Conservation (phyloP, 139 green algal genomes). For the Chara braunii region DNA sequence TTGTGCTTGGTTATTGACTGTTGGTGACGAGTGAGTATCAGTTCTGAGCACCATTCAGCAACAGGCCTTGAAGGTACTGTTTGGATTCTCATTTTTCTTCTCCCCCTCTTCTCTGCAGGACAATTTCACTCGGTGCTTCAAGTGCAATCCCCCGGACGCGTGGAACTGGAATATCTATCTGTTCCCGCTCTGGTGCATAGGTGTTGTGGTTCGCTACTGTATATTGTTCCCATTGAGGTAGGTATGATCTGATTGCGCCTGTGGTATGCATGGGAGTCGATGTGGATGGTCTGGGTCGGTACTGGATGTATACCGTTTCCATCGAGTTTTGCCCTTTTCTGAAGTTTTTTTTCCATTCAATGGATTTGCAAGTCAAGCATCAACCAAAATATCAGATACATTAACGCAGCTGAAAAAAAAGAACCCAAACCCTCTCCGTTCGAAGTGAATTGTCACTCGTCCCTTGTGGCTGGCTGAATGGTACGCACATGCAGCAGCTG, state of each 20-base stretch:
- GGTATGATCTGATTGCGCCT: not conserved
- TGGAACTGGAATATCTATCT: constrained; percentile 99
- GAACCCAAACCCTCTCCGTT: too few relatives aligned
- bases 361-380: too few relatives aligned
- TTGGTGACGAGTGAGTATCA: too few relatives aligned
- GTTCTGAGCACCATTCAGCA: too few relatives aligned
- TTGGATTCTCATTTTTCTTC: constrained; percentile 1
- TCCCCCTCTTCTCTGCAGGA: constrained; percentile 81
- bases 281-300: not conserved
- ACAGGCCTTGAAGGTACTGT: not conserved
- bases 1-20: too few relatives aligned
- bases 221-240: constrained; percentile 73
- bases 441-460: too few relatives aligned
- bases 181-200: constrained; percentile 72
- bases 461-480: too few relatives aligned
- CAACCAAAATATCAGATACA: too few relatives aligned
- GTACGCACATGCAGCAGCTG: too few relatives aligned
- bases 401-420: too few relatives aligned
- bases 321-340: not conserved
- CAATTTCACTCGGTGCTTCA: constrained; percentile 91
- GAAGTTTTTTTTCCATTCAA: not conserved
- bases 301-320: too few relatives aligned
- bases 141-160: constrained; percentile 56
- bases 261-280: not conserved
- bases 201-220: constrained; percentile 62